Evolutionary conservation across 2,329 filamentous ascomycete genomes (phyloP).

Genomic region (Aspergillus caelatus): DNA sequence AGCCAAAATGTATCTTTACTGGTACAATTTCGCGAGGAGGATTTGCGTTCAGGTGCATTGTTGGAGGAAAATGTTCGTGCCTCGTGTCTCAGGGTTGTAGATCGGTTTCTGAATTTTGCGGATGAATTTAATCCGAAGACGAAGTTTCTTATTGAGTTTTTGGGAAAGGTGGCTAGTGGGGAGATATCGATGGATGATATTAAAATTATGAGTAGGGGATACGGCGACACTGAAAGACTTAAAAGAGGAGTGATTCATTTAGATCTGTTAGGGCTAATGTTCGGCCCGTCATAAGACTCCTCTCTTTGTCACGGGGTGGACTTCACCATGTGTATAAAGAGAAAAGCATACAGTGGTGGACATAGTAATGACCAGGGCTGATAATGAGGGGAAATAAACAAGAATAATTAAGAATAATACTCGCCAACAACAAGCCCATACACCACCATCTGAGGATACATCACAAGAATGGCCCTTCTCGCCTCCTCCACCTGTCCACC

Average conservation of each 20-base stretch:
- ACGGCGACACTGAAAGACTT: too few species aligned
- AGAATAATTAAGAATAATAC: not conserved
- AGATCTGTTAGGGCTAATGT: not conserved
- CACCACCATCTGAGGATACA: not conserved
- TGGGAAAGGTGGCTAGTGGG: too few species aligned
- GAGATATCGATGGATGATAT: too few species aligned
- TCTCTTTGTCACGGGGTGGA: not conserved
- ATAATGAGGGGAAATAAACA: not conserved
- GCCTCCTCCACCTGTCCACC: not conserved
- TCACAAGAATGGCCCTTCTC: not conserved
- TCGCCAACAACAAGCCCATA: not conserved
- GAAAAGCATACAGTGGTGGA: not conserved
- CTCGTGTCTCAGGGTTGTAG: too few species aligned
- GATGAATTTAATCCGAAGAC: too few species aligned
- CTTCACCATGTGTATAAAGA: not conserved
- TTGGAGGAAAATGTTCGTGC: too few species aligned
- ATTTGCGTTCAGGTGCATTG: too few species aligned
- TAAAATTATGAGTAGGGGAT: accelerated
- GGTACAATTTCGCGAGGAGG: too few species aligned
- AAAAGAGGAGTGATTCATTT: not conserved
- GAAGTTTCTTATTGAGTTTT: too few species aligned
- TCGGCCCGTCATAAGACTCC: not conserved
- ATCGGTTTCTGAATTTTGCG: too few species aligned
- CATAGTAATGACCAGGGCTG: not conserved
- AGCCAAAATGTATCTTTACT: too few species aligned